A percentile compares a stretch with the other conserved stretches of the same genome.
Evolutionary conservation across 768 basidiomycete genomes (phyloP).

Genomic region (Naganishia friedmannii): DNA sequence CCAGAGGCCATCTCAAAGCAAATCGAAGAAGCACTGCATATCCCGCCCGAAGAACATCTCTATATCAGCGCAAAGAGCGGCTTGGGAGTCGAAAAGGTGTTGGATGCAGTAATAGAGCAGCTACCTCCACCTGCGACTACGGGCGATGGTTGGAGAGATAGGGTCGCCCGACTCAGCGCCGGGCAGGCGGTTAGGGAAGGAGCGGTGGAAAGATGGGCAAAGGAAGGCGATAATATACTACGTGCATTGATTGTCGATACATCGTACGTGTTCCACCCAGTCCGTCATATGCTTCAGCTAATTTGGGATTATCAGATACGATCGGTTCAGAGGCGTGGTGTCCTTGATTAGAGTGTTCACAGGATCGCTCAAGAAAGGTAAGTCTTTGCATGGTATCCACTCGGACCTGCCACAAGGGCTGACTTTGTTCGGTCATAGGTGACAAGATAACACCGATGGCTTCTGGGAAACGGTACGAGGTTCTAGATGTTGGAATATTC

Average conservation of each 20-base stretch:
- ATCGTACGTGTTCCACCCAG: constrained; percentile 58
- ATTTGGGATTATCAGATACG: constrained; percentile 62
- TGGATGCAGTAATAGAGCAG: constrained; percentile 74
- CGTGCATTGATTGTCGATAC: constrained; percentile 92
- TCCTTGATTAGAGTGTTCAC: constrained; percentile 78
- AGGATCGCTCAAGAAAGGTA: constrained; percentile 79
- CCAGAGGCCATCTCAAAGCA: constrained; percentile 76
- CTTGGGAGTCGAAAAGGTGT: constrained; percentile 69
- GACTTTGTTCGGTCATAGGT: constrained; percentile 56
- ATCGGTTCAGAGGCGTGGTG: constrained; percentile 92
- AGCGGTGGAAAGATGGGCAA: constrained; percentile 45
- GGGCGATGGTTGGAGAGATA: constrained; percentile 56
- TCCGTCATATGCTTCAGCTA: background rate
- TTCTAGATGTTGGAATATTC: constrained; percentile 83
- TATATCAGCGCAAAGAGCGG: constrained; percentile 91
- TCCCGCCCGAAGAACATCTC: constrained; percentile 70
- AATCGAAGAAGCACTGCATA: constrained; percentile 76
- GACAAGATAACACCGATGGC: constrained; percentile 84
- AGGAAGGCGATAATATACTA: constrained; percentile 47
- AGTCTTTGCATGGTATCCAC: background rate
- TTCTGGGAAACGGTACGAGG: constrained; percentile 82
- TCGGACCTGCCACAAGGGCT: background rate
- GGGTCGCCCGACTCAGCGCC: constrained; percentile 67
- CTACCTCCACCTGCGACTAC: constrained; percentile 69
- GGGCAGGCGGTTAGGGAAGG: constrained; percentile 72